Evolutionary conservation across 2,329 filamentous ascomycete species (phyloP).

Genomic region (Endothia cerciana): DNA sequence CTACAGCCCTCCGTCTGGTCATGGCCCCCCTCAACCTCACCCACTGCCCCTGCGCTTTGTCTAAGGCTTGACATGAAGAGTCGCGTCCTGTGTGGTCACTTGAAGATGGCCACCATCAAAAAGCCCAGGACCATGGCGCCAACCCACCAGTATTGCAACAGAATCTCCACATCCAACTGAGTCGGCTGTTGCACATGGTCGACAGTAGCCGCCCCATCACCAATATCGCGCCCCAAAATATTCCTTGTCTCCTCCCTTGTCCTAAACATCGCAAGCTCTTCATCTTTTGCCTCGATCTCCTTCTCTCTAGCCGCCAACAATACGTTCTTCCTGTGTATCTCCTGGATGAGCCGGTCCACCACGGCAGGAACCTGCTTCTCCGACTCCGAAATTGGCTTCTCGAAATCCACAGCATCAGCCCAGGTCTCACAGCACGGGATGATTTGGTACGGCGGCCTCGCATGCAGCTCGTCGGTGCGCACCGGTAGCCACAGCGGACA

Average conservation of each 20-base stretch:
- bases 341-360: constrained; percentile 15
- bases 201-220: too few relatives aligned
- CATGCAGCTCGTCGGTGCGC: background rate
- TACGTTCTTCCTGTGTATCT: constrained; percentile 7
- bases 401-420: constrained; percentile 20
- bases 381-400: constrained; percentile 18
- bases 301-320: constrained; percentile 14
- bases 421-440: constrained; percentile 25
- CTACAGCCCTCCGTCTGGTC: background rate
- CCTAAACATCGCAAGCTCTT: constrained; percentile 12
- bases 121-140: background rate
- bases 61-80: background rate
- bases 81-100: constrained; percentile 2
- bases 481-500: constrained; percentile 27
- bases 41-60: background rate
- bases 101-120: background rate
- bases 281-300: constrained; percentile 20
- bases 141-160: constrained; percentile 18
- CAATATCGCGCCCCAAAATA: too few relatives aligned
- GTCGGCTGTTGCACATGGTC: too few relatives aligned
- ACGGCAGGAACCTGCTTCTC: constrained; percentile 24
- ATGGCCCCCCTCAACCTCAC: background rate
- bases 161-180: background rate
- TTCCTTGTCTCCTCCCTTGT: background rate
- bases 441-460: constrained; percentile 18